These are phyloP conservation scores for Tetradesmus obliquus DNA, from an alignment of 139 green algal species.

Conservation along the genomic window DNA sequence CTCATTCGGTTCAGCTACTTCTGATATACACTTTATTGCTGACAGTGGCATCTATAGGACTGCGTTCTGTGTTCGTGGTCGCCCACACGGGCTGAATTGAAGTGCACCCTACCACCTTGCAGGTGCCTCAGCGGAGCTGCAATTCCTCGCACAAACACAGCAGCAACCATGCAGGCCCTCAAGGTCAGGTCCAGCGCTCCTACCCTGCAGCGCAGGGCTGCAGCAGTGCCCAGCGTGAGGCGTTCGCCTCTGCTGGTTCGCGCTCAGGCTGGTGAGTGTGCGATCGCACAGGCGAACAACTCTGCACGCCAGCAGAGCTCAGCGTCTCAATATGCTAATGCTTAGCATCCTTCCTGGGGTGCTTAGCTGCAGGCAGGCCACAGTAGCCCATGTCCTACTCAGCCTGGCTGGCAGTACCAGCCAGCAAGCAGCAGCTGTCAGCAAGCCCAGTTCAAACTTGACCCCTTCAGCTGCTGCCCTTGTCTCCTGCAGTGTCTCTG, in stretches of 20 bases:
- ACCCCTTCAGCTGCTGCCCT: background rate
- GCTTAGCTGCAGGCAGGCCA: background rate
- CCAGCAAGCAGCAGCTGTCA: background rate
- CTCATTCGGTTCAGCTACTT: background rate
- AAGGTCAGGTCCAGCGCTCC: slow-evolving; percentile 22
- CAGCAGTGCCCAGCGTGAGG: slow-evolving; percentile 20
- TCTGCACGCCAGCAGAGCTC: too few species aligned
- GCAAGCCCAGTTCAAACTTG: background rate
- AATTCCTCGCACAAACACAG: background rate
- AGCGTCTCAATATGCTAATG: too few species aligned
- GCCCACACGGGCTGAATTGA: background rate
- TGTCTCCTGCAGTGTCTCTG: slow-evolving; percentile 6
- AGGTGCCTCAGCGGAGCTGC: background rate
- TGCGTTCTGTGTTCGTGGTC: too few species aligned
- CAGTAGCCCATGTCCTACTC: background rate
- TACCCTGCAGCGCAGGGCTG: slow-evolving; percentile 27
- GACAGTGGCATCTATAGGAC: too few species aligned
- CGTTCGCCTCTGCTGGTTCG: slow-evolving; percentile 16
- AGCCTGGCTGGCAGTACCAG: background rate
- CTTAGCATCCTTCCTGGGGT: too few species aligned
- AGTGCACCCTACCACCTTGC: background rate
- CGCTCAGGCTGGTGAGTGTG: slow-evolving; percentile 17
- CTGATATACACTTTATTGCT: too few species aligned
- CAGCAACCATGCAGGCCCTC: slow-evolving; percentile 37
- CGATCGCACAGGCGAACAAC: background rate